Evolutionary conservation across 2,329 filamentous ascomycete genomes (phyloP).

Genomic region (Apiospora phragmitis): DNA sequence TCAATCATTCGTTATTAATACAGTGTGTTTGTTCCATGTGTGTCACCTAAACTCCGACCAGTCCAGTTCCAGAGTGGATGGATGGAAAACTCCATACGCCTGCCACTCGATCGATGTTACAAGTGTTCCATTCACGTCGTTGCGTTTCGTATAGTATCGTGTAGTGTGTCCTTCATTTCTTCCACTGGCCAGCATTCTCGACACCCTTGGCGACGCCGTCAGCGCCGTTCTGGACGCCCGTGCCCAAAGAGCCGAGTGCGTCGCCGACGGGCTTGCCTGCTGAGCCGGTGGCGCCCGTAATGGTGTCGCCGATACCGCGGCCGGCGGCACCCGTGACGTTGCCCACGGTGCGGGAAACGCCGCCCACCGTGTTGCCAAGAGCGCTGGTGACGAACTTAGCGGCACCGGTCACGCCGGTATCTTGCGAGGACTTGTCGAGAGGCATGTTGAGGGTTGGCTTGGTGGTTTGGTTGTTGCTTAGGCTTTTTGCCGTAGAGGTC

Average conservation of each 20-base stretch:
- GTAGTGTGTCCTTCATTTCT: constrained; percentile 16
- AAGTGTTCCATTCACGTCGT: neutral
- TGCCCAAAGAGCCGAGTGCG: constrained; percentile 42
- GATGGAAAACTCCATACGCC: neutral
- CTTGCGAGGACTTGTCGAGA: constrained; percentile 9
- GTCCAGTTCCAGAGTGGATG: neutral
- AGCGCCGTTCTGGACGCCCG: constrained; percentile 44
- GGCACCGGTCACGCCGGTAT: constrained; percentile 26
- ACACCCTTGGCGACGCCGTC: constrained; percentile 44
- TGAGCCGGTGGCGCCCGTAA: constrained; percentile 45
- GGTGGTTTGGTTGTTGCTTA: neutral
- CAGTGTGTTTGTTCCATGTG: neutral
- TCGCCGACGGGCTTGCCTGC: constrained; percentile 49
- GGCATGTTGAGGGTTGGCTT: neutral
- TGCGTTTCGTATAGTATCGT: neutral
- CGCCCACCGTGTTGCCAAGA: constrained; percentile 31
- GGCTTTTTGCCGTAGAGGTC: neutral
- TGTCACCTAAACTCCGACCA: neutral
- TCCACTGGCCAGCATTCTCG: constrained; percentile 49
- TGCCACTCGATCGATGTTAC: neutral
- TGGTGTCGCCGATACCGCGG: constrained; percentile 46
- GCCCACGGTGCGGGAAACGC: constrained; percentile 32
- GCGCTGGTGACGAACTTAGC: constrained; percentile 37
- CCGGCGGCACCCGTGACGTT: constrained; percentile 40
- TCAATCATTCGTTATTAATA: neutral